Evolutionary conservation across 2,329 filamentous ascomycete species (phyloP).

Genomic region (Xylariaceae sp.): DNA sequence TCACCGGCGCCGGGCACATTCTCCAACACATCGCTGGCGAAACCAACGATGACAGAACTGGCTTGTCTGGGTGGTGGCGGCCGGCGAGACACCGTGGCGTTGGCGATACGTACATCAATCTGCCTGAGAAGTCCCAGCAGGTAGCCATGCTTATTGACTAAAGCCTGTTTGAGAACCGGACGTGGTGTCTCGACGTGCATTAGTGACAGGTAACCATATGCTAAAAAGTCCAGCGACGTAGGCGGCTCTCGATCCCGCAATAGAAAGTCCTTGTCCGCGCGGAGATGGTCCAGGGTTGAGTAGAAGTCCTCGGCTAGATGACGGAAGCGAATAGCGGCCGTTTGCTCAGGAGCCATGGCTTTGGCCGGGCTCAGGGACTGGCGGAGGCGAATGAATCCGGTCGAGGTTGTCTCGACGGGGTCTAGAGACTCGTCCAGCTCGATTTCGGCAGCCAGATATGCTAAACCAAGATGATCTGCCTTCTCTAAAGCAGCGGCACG

Average conservation of each 20-base stretch:
- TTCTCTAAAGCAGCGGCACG: conserved; percentile 66
- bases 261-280: conserved; percentile 52
- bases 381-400: conserved; percentile 30
- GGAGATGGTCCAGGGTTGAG: conserved; percentile 62
- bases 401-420: conserved; percentile 27
- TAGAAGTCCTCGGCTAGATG: conserved; percentile 68
- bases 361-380: conserved; percentile 30
- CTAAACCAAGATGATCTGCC: conserved; percentile 67
- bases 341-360: conserved; percentile 62
- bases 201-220: conserved; percentile 73
- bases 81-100: conserved; percentile 17
- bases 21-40: conserved; percentile 29
- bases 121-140: conserved; percentile 19
- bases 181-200: conserved; percentile 54
- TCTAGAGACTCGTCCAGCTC: conserved; percentile 31
- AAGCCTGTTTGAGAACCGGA: conserved; percentile 34
- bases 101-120: conserved; percentile 7
- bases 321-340: conserved; percentile 71
- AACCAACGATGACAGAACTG: conserved; percentile 17
- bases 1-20: conserved; percentile 27
- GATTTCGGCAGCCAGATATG: conserved; percentile 59
- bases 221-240: conserved; percentile 72
- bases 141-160: conserved; percentile 21
- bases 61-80: conserved; percentile 11
- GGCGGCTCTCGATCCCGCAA: conserved; percentile 36